Evolutionary conservation across 257 asterid species (phyloP).

Genomic region (Henckelia pumila): DNA sequence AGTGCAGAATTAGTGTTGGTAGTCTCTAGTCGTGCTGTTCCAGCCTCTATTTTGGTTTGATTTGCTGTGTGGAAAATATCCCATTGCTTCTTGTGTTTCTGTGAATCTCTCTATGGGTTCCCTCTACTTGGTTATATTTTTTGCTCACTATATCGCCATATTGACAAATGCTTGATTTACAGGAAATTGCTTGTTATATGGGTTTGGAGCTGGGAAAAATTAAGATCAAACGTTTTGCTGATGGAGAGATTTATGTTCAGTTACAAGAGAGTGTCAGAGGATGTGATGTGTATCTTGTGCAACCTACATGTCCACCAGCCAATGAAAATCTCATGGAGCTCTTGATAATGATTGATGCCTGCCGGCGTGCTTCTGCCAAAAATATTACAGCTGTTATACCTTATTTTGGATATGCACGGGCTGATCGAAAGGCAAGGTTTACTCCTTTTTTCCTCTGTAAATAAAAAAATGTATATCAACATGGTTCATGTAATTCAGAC

Average conservation of each 20-base stretch:
- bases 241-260: conserved; percentile 81
- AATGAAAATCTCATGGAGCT: conserved; percentile 87
- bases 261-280: conserved; percentile 83
- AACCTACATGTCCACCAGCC: conserved; percentile 84
- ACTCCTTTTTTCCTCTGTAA: conserved; percentile 1
- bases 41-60: background rate
- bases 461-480: background rate
- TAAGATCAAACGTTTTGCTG: conserved; percentile 71
- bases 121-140: background rate
- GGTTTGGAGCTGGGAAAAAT: conserved; percentile 72
- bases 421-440: conserved; percentile 67
- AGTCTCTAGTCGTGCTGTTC: background rate
- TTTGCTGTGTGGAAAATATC: background rate
- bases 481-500: background rate
- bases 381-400: conserved; percentile 79
- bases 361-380: conserved; percentile 84
- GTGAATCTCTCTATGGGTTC: background rate
- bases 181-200: conserved; percentile 81
- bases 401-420: conserved; percentile 78
- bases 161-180: conserved; percentile 24
- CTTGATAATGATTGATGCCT: conserved; percentile 79
- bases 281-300: conserved; percentile 76
- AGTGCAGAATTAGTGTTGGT: background rate
- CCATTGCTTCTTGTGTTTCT: background rate
- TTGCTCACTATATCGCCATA: background rate